Evolutionary conservation across 305 asterid species (phyloP).

Genomic region (Fraxinus floribunda): DNA sequence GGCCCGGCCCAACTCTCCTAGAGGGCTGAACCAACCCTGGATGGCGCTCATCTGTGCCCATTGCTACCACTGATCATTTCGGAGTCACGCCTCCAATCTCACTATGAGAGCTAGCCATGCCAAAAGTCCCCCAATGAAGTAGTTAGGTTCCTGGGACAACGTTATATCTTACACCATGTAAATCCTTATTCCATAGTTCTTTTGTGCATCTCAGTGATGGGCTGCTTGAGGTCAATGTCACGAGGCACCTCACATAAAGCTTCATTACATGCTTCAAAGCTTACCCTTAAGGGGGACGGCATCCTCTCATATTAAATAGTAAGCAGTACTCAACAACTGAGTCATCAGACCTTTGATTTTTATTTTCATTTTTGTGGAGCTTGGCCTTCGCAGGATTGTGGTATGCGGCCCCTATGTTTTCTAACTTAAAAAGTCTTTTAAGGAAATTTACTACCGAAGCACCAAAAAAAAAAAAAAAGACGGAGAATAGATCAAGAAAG

Average conservation of each 20-base stretch:
- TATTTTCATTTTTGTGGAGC: too few relatives aligned
- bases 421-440: neutral
- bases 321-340: neutral
- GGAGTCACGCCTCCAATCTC: neutral
- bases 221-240: neutral
- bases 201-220: neutral
- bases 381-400: neutral
- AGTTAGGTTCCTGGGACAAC: neutral
- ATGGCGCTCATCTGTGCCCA: neutral
- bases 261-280: neutral
- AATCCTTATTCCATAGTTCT: neutral
- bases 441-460: neutral
- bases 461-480: too few relatives aligned
- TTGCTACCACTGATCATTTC: neutral
- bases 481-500: neutral
- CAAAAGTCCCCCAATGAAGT: neutral
- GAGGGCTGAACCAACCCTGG: neutral
- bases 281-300: neutral
- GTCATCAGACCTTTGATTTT: neutral
- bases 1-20: neutral
- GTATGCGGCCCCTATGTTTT: neutral
- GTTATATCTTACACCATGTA: neutral
- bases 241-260: neutral
- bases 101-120: neutral
- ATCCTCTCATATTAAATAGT: neutral